phyloP scores from a whole-genome alignment of 1,284 basidiomycete genomes.

The Peniophora sp. region DNA sequence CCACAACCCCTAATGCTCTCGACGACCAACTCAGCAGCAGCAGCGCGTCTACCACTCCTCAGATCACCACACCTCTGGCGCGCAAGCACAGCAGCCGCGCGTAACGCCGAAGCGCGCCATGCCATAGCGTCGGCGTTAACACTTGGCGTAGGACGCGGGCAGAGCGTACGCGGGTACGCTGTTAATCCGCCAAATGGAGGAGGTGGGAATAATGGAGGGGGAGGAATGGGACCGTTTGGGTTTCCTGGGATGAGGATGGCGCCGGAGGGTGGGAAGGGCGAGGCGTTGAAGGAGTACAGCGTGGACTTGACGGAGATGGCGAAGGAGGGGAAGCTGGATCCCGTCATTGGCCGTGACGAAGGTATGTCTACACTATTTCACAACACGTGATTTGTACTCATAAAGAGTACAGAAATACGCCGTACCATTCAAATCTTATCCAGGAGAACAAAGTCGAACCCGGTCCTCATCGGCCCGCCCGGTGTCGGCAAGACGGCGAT shows the following conservation, averaged over 20 bases:
- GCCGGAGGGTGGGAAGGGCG: conserved; percentile 63
- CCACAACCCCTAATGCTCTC: no score
- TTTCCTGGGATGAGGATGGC: conserved; percentile 53
- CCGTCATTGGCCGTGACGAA: conserved; percentile 84
- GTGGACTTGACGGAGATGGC: conserved; percentile 83
- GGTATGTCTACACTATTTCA: conserved; percentile 31
- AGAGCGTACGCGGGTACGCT: no score
- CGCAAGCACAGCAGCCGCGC: no score
- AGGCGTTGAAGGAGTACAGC: conserved; percentile 79
- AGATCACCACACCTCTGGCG: no score
- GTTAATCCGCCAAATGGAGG: no score
- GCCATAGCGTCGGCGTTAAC: no score
- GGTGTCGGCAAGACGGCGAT: conserved; percentile 92
- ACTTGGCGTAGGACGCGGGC: no score
- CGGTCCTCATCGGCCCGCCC: conserved; percentile 76
- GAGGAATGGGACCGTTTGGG: conserved; percentile 25
- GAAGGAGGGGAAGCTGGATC: conserved; percentile 79
- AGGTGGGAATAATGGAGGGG: no score
- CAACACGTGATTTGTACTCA: not conserved
- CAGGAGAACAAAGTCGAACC: conserved; percentile 81
- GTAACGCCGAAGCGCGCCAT: no score
- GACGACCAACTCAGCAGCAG: no score
- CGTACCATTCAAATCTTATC: conserved; percentile 85
- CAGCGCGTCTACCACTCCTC: no score
- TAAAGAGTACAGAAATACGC: conserved; percentile 60